These are phyloP conservation scores for Phytopythium kandeliae DNA, from an alignment of 352 stramenopile species.

Conservation along the genomic window DNA sequence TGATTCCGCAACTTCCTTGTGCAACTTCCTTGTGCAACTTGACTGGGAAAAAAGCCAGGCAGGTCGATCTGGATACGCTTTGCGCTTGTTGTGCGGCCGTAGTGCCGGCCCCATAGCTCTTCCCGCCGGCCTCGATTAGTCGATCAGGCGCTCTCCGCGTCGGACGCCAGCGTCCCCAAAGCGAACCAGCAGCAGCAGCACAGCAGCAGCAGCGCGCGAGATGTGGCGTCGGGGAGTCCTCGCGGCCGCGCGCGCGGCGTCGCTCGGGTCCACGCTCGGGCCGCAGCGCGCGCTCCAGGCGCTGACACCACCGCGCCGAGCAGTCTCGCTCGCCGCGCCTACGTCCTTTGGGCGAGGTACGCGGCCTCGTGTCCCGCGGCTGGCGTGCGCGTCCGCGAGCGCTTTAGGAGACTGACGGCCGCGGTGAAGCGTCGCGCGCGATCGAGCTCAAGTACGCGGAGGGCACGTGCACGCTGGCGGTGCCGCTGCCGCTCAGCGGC, in stretches of 20 bases:
- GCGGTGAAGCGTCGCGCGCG: constrained; percentile 18
- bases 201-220: too few relatives aligned
- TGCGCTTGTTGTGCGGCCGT: too few relatives aligned
- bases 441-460: constrained; percentile 82
- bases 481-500: constrained; percentile 69
- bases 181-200: too few relatives aligned
- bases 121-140: too few relatives aligned
- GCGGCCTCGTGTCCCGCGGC: not conserved
- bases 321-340: not conserved
- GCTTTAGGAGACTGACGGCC: too few relatives aligned
- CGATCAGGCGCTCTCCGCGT: too few relatives aligned
- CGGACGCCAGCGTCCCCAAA: too few relatives aligned
- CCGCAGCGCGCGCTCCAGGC: not conserved
- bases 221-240: not conserved
- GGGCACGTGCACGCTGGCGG: constrained; percentile 62
- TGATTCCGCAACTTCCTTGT: too few relatives aligned
- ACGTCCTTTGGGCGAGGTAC: constrained; percentile 1
- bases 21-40: too few relatives aligned
- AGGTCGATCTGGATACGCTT: too few relatives aligned
- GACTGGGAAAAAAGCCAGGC: too few relatives aligned
- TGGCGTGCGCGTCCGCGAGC: not conserved
- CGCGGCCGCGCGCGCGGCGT: not conserved
- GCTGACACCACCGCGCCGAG: not conserved
- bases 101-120: too few relatives aligned
- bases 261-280: not conserved